Evolutionary conservation across 805 yeast species (phyloP).

Genomic region (Spathaspora girioi): DNA sequence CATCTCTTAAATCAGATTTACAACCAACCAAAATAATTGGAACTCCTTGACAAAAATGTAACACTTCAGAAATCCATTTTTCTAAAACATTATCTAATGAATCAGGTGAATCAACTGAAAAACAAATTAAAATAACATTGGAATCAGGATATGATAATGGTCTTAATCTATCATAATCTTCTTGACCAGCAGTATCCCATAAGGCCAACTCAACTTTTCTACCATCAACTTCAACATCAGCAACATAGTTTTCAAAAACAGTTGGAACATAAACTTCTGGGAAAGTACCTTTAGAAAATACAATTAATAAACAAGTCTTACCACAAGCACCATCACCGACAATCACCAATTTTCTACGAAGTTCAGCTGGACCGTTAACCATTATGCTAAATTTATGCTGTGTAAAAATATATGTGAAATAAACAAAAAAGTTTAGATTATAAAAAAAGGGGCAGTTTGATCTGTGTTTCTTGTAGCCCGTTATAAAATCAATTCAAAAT

Average conservation of each 20-base stretch:
- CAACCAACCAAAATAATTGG: slow-evolving; percentile 92
- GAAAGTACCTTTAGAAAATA: slow-evolving; percentile 83
- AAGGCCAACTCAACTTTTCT: slow-evolving; percentile 80
- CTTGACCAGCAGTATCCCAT: slow-evolving; percentile 99
- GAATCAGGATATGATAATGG: slow-evolving; percentile 92
- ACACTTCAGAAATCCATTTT: slow-evolving; percentile 92
- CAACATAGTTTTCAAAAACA: slow-evolving; percentile 95
- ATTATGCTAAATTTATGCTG: slow-evolving; percentile 11
- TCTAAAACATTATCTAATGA: slow-evolving; percentile 91
- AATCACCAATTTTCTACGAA: slow-evolving; percentile 81
- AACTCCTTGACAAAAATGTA: slow-evolving; percentile 91
- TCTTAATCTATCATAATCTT: slow-evolving; percentile 91
- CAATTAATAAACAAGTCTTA: slow-evolving; percentile 84
- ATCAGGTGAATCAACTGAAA: slow-evolving; percentile 87
- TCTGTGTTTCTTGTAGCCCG: background rate
- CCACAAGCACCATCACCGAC: slow-evolving; percentile 99
- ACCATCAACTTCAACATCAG: slow-evolving; percentile 72
- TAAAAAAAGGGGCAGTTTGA: background rate
- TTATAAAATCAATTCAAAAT: background rate
- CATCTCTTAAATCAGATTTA: slow-evolving; percentile 84
- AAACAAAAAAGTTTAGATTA: too few species aligned
- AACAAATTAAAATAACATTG: slow-evolving; percentile 86
- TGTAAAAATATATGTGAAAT: background rate
- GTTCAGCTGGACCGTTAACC: slow-evolving; percentile 50
- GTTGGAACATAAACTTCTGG: slow-evolving; percentile 96